Base-by-base conservation (phyloP, 331 rosid species). In the Acacia concinna region DNA sequence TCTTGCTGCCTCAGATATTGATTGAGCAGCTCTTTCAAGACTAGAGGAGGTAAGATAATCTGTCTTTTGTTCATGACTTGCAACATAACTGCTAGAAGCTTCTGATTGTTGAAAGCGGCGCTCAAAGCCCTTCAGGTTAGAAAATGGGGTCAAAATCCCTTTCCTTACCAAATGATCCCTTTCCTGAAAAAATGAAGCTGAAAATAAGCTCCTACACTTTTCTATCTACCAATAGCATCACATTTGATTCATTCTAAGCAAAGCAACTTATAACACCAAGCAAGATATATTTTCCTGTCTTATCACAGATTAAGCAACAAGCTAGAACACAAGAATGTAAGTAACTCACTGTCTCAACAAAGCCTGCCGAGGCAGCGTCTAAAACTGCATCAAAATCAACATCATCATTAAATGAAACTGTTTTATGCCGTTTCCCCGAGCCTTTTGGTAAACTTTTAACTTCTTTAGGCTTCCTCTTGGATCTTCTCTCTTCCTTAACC, bases 81-180 rank as follows among this genome's bases (percentile, higher is more conserved):
- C 84, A 74, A 77, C 67, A 74, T 12, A 76, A 77, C 88, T 80
- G 66, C 70, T 82, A 73, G 92, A 89, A 72, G 91, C 72, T 80
- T 87, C 88, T 7, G 83, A 84, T 56, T 89, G 90, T 81, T 93
- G 91, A 83, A 91, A 71, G 37, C 96, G 80, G 21, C 98, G 98
- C 76, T 89, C 98, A 84, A 91, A 93, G 75, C 99, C 99, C 86
- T 82, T 93, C 52, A 96, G 86, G 91, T 85, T 90, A 84, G 93
- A 97, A 83, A 96, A 96, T 64, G 98, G 99, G 66, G 99, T 93
- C 43, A 96, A 87, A 74, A 96, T 80, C 84, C 99, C 99, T 82
- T 89, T 93, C 70, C 97, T 87, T 59, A 96, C 88, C 73, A 93
- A 82, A 57, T 93, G 96, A 86, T 96, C 99, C 86, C 97, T 88